Conservation (phyloP, 2,329 filamentous ascomycete species). For the Pyricularia grisea region DNA sequence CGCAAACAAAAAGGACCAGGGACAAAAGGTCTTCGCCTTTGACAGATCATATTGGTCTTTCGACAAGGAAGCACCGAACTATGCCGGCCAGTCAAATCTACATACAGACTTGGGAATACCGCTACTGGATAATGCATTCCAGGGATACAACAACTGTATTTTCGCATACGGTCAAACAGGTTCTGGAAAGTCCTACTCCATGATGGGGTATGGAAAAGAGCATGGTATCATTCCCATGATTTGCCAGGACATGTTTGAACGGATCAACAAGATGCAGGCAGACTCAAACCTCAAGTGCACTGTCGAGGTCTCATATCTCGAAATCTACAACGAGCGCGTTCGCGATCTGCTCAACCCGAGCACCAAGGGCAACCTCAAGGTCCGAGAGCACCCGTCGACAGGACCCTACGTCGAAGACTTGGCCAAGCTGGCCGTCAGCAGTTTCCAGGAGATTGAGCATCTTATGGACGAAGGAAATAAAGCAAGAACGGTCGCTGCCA, state of each 20-base stretch:
- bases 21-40: constrained; percentile 83
- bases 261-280: constrained; percentile 61
- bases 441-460: constrained; percentile 75
- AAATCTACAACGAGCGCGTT: constrained; percentile 98
- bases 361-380: constrained; percentile 93
- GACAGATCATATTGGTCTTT: constrained; percentile 99
- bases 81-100: constrained; percentile 82
- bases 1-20: constrained; percentile 45
- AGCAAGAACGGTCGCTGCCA: constrained; percentile 82
- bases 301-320: constrained; percentile 94
- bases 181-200: constrained; percentile 97
- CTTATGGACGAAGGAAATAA: constrained; percentile 85
- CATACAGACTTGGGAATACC: constrained; percentile 84
- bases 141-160: constrained; percentile 99
- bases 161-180: constrained; percentile 98
- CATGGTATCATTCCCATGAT: constrained; percentile 93
- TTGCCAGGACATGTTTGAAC: constrained; percentile 93
- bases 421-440: constrained; percentile 77
- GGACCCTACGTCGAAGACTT: constrained; percentile 97
- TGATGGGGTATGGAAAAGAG: constrained; percentile 99
- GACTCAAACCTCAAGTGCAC: constrained; percentile 68
- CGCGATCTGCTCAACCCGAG: constrained; percentile 90
- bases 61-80: constrained; percentile 68
- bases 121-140: constrained; percentile 93
- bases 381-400: constrained; percentile 94